These are phyloP conservation scores for Truncatella angustata DNA, from an alignment of 2,329 filamentous ascomycete species.

Conservation along the genomic window DNA sequence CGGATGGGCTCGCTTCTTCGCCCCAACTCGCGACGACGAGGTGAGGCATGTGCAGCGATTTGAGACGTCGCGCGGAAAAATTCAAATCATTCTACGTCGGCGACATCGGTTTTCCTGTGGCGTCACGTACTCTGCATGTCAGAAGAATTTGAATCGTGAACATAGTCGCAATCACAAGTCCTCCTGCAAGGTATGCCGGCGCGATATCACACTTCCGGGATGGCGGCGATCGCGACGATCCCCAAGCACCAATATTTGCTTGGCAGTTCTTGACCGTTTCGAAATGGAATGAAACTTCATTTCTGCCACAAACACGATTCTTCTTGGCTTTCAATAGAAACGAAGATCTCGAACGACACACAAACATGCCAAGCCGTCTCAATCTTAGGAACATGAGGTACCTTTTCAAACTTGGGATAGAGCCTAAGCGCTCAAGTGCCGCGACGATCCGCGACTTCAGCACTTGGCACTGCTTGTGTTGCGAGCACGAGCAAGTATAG, in stretches of 20 bases:
- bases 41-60: too few species aligned
- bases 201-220: not conserved
- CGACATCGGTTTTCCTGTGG: not conserved
- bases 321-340: not conserved
- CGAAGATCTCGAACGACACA: not conserved
- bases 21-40: conserved; percentile 2
- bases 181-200: too few species aligned
- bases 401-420: too few species aligned
- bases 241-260: not conserved
- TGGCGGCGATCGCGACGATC: not conserved
- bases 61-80: too few species aligned
- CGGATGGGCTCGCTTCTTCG: conserved; percentile 2
- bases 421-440: too few species aligned
- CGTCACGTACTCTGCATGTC: too few species aligned
- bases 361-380: not conserved
- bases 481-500: too few species aligned
- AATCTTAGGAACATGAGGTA: not conserved
- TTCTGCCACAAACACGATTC: not conserved
- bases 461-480: too few species aligned
- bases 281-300: not conserved
- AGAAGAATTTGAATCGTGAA: too few species aligned
- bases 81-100: not conserved
- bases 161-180: too few species aligned
- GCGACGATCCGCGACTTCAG: too few species aligned
- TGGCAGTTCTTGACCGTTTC: not conserved